phyloP scores from a whole-genome alignment of 345 rosid genomes.

The Microthlaspi erraticum region DNA sequence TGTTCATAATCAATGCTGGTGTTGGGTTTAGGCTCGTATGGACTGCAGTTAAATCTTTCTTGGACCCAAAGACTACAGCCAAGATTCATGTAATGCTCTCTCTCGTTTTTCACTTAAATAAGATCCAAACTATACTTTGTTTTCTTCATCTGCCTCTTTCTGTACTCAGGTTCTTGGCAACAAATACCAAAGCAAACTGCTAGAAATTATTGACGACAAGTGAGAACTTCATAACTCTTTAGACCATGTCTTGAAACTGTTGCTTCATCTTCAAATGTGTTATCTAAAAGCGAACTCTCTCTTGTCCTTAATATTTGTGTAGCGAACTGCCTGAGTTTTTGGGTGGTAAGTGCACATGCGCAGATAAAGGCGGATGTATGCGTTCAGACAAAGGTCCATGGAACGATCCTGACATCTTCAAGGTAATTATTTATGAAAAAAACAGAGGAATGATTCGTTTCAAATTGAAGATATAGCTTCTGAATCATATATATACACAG shows the following conservation, averaged over 20 bases:
- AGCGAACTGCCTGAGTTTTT: conserved; percentile 90
- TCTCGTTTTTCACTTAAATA: neutral
- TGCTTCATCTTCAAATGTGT: conserved; percentile 7
- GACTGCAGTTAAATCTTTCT: conserved; percentile 81
- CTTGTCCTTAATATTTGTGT: conserved; percentile 21
- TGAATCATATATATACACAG: conserved; percentile 42
- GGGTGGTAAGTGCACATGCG: conserved; percentile 88
- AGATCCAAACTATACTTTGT: neutral
- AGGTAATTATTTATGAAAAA: conserved; percentile 46
- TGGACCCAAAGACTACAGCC: conserved; percentile 93
- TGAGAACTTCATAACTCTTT: conserved; percentile 37
- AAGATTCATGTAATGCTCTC: conserved; percentile 77
- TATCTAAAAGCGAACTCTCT: neutral
- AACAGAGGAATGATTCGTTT: neutral
- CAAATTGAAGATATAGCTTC: neutral
- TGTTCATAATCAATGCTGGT: conserved; percentile 98
- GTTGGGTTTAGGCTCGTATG: conserved; percentile 88
- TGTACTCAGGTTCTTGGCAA: conserved; percentile 84
- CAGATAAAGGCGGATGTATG: conserved; percentile 88
- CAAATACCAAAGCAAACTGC: conserved; percentile 88
- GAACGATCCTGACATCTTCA: conserved; percentile 72
- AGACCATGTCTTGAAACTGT: conserved; percentile 16
- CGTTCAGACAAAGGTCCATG: conserved; percentile 97
- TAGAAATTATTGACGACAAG: conserved; percentile 92
- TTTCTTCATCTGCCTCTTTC: neutral